Evolutionary conservation across 306 rosid species (phyloP), one percentile per base, ranked within the genome.

Genomic region (Echinosophora koreensis): DNA sequence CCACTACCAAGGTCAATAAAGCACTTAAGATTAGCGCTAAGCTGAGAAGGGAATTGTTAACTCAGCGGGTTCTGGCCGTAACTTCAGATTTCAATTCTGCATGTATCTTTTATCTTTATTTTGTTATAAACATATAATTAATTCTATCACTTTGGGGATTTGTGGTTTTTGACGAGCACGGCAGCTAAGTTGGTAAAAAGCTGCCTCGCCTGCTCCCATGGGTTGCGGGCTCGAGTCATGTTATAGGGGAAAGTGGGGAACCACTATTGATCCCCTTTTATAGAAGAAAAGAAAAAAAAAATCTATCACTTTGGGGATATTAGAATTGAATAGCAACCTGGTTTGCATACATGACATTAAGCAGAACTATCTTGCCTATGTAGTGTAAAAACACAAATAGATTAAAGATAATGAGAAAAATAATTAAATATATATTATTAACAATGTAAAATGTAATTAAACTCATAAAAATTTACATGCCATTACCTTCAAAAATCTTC

Each of bases 31-130:
- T 41, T 28, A 16, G 2, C 0, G 4, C 18, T 66, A 42, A 54
- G 46, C 49, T 11, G 4, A 42, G 18, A 17, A 55, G 2, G 56
- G 11, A 65, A 32, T 41, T 60, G 4, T 54, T 5, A 54, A 39
- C 66, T 52, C 32, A 52, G 66, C 22, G 32, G 37, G 38, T 47
- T 66, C 66, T n/a, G 37, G 35, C 56, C 57, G 28, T 39, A 39
- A 63, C 64, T 39, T 49, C 6, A 38, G 73, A 10, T 17, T 57
- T 52, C 38, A 74, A 65, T 42, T 39, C 13, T 35, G 57, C 34
- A n/a, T 7, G 32, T n/a, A 39, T 27, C 64, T 47, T 64, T 39
- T 3, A 64, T 51, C 27, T 51, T 51, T 18, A 42, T 13, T 76
- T 64, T 51, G 64, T 38, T 51, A 22, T 76, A 64, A 15, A 17